Evolutionary conservation across 2,329 filamentous ascomycete species (phyloP).

Genomic region (Colletotrichum melonis): DNA sequence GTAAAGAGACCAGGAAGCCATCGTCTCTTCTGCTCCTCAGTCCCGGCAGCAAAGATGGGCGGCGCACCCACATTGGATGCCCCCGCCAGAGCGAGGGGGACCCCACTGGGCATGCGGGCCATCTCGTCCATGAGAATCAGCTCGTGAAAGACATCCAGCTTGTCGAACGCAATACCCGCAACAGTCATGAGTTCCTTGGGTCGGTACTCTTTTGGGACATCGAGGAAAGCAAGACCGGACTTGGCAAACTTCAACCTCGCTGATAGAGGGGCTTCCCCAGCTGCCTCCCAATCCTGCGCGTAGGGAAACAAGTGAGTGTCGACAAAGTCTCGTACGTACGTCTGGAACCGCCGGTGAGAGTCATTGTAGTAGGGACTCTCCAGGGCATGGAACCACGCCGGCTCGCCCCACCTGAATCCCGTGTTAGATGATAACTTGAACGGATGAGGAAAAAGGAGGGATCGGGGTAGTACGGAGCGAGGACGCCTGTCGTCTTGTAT

Average conservation of each 20-base stretch:
- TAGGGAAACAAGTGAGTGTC: slow-evolving; percentile 68
- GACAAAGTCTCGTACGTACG: slow-evolving; percentile 67
- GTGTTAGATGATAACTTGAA: neutral
- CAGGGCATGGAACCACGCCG: slow-evolving; percentile 43
- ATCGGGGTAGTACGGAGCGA: slow-evolving; percentile 14
- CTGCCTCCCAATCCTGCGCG: slow-evolving; percentile 73
- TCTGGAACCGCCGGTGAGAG: slow-evolving; percentile 68
- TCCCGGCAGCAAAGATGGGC: slow-evolving; percentile 73
- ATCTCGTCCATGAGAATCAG: slow-evolving; percentile 67
- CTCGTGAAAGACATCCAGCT: slow-evolving; percentile 68
- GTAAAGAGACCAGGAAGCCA: slow-evolving; percentile 70
- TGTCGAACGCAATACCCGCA: slow-evolving; percentile 53
- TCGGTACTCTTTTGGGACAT: slow-evolving; percentile 49
- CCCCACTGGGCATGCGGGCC: slow-evolving; percentile 65
- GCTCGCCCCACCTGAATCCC: slow-evolving; percentile 37
- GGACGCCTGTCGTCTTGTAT: neutral
- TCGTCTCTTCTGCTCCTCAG: slow-evolving; percentile 64
- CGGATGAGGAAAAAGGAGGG: neutral
- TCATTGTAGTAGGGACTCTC: slow-evolving; percentile 70
- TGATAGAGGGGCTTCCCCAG: slow-evolving; percentile 59
- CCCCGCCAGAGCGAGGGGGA: slow-evolving; percentile 67
- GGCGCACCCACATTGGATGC: slow-evolving; percentile 72
- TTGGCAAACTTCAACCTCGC: slow-evolving; percentile 51
- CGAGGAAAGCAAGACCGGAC: slow-evolving; percentile 51
- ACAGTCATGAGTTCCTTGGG: slow-evolving; percentile 44